phyloP scores from a whole-genome alignment of 257 asterid species.

The Cruciata laevipes region DNA sequence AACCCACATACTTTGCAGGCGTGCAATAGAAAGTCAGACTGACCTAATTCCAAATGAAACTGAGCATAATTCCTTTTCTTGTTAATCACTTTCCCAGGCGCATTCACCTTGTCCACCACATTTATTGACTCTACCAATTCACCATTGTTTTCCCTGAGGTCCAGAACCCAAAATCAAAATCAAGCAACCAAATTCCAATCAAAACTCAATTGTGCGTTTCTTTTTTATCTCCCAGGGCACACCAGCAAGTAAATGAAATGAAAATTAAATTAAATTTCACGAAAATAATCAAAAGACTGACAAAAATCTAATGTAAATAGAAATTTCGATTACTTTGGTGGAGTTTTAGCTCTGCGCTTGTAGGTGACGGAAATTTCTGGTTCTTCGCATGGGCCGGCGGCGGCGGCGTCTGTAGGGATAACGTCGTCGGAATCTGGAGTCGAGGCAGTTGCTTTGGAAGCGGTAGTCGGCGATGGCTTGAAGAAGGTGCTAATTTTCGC shows the following conservation, averaged over 20 bases:
- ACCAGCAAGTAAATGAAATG: neutral
- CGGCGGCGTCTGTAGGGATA: slow-evolving; percentile 5
- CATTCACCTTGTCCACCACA: slow-evolving; percentile 5
- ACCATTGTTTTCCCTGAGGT: slow-evolving; percentile 19
- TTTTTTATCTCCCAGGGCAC: neutral
- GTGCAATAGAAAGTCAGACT: slow-evolving; percentile 60
- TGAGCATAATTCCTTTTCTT: slow-evolving; percentile 75
- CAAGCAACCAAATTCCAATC: neutral
- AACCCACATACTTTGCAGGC: slow-evolving; percentile 60
- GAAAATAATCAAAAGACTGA: neutral
- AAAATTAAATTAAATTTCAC: neutral
- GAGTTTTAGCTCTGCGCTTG: slow-evolving; percentile 22
- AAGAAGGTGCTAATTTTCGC: slow-evolving; percentile 55
- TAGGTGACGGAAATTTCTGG: slow-evolving; percentile 37
- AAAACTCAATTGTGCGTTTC: neutral
- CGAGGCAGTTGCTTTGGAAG: slow-evolving; percentile 19
- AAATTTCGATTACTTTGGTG: slow-evolving; percentile 24
- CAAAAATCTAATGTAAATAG: neutral
- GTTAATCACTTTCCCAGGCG: slow-evolving; percentile 34
- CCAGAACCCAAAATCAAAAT: neutral
- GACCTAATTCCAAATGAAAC: slow-evolving; percentile 64
- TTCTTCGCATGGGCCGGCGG: slow-evolving; percentile 14
- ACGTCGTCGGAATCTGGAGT: slow-evolving; percentile 16
- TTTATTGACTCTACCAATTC: slow-evolving; percentile 19
- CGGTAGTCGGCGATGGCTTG: slow-evolving; percentile 28